These are phyloP conservation scores for Sugiyamaella floridensis DNA, from an alignment of 805 yeast genomes.

Conservation along the genomic window DNA sequence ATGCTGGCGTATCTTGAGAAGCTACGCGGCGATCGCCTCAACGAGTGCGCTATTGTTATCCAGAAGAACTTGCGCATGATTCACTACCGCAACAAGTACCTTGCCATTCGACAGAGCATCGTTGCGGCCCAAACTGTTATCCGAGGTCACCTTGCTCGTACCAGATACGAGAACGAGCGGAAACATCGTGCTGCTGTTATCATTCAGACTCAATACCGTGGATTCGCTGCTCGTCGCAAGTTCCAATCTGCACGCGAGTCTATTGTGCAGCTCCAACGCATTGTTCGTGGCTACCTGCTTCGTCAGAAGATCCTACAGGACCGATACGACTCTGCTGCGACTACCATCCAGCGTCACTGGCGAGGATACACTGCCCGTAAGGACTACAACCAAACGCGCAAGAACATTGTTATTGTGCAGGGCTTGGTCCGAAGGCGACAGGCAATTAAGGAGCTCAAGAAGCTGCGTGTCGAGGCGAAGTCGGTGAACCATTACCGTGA, in stretches of 20 bases:
- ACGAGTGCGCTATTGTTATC: slow-evolving; percentile 70
- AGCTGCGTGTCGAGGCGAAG: slow-evolving; percentile 78
- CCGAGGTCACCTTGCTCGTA: slow-evolving; percentile 59
- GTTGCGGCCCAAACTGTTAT: slow-evolving; percentile 50
- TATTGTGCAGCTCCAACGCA: slow-evolving; percentile 51
- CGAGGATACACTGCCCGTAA: slow-evolving; percentile 63
- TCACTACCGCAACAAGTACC: slow-evolving; percentile 54
- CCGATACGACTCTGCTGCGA: slow-evolving; percentile 58
- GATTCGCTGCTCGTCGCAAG: slow-evolving; percentile 39
- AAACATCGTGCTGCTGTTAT: slow-evolving; percentile 57
- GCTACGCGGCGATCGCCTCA: slow-evolving; percentile 69
- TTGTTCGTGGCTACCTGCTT: slow-evolving; percentile 42
- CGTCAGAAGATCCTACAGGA: slow-evolving; percentile 46
- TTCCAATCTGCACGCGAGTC: slow-evolving; percentile 48
- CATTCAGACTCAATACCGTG: slow-evolving; percentile 58
- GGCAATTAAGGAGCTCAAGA: slow-evolving; percentile 59
- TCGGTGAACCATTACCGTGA: slow-evolving; percentile 85
- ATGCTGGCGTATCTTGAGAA: slow-evolving; percentile 89
- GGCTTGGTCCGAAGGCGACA: slow-evolving; percentile 66
- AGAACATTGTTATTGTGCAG: slow-evolving; percentile 66
- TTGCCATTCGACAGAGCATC: slow-evolving; percentile 48
- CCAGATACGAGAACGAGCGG: slow-evolving; percentile 40
- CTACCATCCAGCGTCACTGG: slow-evolving; percentile 62
- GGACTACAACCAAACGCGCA: slow-evolving; percentile 39
- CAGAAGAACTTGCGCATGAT: slow-evolving; percentile 74